phyloP scores from a whole-genome alignment of 148 eudicot species.

The Silene latifolia region DNA sequence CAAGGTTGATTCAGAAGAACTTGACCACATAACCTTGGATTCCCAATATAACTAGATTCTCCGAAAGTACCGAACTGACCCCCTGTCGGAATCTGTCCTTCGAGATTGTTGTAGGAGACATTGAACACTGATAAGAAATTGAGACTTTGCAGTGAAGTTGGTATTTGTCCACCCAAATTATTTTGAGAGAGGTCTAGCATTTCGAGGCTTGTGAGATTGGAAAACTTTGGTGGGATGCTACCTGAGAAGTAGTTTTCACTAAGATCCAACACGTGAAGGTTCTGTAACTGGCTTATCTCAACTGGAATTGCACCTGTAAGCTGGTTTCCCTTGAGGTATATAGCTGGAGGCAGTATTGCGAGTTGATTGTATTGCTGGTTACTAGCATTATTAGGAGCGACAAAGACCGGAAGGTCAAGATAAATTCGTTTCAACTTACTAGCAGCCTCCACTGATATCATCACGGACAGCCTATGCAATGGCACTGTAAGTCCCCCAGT shows the following conservation, averaged over 20 bases:
- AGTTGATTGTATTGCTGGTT: conserved; percentile 51
- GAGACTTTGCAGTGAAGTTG: conserved; percentile 47
- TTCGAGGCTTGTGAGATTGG: conserved; percentile 55
- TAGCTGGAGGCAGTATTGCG: conserved; percentile 54
- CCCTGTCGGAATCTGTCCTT: conserved; percentile 55
- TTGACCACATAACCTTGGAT: conserved; percentile 57
- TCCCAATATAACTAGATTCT: conserved; percentile 44
- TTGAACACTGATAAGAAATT: conserved; percentile 42
- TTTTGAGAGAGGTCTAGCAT: conserved; percentile 54
- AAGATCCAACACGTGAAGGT: conserved; percentile 55
- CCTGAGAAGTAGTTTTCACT: conserved; percentile 58
- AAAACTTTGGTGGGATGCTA: conserved; percentile 54
- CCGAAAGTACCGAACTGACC: conserved; percentile 37
- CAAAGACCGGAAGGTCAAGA: conserved; percentile 63
- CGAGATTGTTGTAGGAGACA: conserved; percentile 54
- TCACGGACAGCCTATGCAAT: conserved; percentile 33
- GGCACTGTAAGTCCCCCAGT: conserved; percentile 45
- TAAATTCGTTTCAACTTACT: conserved; percentile 32
- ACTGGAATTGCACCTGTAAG: conserved; percentile 57
- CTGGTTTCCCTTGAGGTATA: conserved; percentile 48
- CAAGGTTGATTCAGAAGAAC: no score
- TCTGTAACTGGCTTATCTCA: conserved; percentile 52
- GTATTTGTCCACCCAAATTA: conserved; percentile 59
- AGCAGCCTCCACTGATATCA: conserved; percentile 32
- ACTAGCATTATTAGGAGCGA: conserved; percentile 40